Evolutionary conservation across 768 basidiomycete species (phyloP).

Genomic region (Porphyrellus cyaneotinctus): DNA sequence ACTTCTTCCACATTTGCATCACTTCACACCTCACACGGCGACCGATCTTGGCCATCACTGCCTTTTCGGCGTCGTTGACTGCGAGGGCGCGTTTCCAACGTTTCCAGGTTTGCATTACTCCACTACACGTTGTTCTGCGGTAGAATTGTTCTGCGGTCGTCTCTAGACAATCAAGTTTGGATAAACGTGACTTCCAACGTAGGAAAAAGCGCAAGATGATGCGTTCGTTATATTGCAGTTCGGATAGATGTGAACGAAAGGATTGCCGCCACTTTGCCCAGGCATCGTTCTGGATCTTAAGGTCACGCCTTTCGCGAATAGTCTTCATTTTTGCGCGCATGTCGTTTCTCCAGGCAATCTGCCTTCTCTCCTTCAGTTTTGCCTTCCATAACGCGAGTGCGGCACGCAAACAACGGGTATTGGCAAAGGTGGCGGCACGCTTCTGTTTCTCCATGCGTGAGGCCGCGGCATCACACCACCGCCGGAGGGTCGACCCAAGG

Average conservation of each 20-base stretch:
- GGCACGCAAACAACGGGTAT: conserved; percentile 41
- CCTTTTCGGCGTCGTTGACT: conserved; percentile 43
- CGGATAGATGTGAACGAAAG: conserved; percentile 47
- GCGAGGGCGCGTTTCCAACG: conserved; percentile 50
- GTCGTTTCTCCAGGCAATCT: conserved; percentile 58
- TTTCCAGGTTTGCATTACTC: conserved; percentile 46
- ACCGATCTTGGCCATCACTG: conserved; percentile 41
- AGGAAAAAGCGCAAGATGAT: conserved; percentile 42
- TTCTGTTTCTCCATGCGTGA: conserved; percentile 37
- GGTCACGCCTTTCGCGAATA: conserved; percentile 53
- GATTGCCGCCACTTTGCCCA: conserved; percentile 67
- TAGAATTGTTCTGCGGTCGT: conserved; percentile 47
- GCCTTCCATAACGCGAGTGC: conserved; percentile 51
- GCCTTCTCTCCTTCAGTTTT: conserved; percentile 51
- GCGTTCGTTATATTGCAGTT: conserved; percentile 45
- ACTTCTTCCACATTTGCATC: conserved; percentile 55
- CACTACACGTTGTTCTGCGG: conserved; percentile 35
- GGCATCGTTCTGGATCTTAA: conserved; percentile 49
- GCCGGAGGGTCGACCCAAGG: conserved; percentile 52
- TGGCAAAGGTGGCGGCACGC: conserved; percentile 42
- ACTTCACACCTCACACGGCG: conserved; percentile 46
- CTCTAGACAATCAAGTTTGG: conserved; percentile 42
- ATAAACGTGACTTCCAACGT: conserved; percentile 51
- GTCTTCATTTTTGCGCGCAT: conserved; percentile 70
- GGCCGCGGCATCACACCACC: conserved; percentile 50